Percentiles rank a stretch among this genome's conserved stretches.
Conservation (phyloP, 2,329 filamentous ascomycete species). For the Aspergillus chevalieri region DNA sequence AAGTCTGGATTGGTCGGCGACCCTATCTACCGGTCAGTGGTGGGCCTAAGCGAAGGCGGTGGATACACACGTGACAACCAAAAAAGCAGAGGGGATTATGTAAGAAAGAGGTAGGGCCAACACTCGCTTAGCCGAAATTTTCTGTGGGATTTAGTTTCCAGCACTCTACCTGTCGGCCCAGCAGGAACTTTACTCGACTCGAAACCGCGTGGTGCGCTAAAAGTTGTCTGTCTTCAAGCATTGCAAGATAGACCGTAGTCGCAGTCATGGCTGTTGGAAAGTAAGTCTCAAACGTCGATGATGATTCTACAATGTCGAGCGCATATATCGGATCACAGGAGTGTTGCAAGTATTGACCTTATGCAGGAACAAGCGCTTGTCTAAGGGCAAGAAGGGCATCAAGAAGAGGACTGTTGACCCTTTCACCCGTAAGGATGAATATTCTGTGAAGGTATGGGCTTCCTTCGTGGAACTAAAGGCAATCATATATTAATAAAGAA, state of each 20-base stretch:
- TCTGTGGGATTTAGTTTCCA: constrained; percentile 41
- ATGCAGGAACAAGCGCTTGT: constrained; percentile 96
- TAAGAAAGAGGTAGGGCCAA: constrained; percentile 30
- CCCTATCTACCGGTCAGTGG: too few relatives aligned
- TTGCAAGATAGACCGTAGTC: constrained; percentile 45
- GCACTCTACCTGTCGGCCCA: constrained; percentile 28
- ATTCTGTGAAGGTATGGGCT: constrained; percentile 75
- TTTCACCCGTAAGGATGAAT: constrained; percentile 99
- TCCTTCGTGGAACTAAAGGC: neutral
- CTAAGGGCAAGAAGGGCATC: constrained; percentile 99
- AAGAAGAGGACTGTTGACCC: constrained; percentile 99
- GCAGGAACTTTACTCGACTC: constrained; percentile 28
- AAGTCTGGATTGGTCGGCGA: too few relatives aligned
- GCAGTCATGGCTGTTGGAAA: constrained; percentile 80
- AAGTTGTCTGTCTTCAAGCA: constrained; percentile 36
- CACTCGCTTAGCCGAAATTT: constrained; percentile 41
- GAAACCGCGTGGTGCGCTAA: constrained; percentile 38
- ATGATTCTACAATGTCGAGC: neutral
- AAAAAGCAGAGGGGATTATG: constrained; percentile 15
- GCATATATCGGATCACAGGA: neutral
- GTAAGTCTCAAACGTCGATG: constrained; percentile 31
- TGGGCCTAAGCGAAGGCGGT: too few relatives aligned
- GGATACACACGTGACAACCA: neutral
- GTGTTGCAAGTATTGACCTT: constrained; percentile 6
- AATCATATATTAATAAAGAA: constrained; percentile 12